Evolutionary conservation across 208 protist species (phyloP), one percentile per base, ranked within the genome.

Genomic region (Trypanosomatidae sp.): DNA sequence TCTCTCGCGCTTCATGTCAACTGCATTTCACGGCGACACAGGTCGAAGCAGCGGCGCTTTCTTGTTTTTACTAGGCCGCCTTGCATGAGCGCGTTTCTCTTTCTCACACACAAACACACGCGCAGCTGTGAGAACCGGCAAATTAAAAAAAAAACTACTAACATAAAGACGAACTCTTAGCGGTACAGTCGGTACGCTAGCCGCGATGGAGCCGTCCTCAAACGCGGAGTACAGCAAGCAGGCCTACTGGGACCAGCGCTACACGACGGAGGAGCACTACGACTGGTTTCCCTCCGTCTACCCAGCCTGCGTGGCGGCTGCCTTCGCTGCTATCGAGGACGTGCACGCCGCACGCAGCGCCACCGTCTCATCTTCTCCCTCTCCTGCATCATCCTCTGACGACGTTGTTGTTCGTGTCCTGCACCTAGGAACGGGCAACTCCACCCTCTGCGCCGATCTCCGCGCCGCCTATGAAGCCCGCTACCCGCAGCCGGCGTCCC

Each of bases 201-300:
- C 6, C 49, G 15, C 10, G 55, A 82, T 82, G 70, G 52, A 76
- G 52, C 71, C 70, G 0, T 28, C 66, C 17, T 71, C 76, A 64
- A 92, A 94, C 66, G 82, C 75, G 41, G 84, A 88, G 28, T 96
- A 96, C 79, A 80, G 74, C 76, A 87, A 84, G 30, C 83, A 82
- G 74, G 75, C 68, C 36, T 96, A 96, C 81, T 96, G 92, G 90
- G 85, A 92, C 39, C 6, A 55, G 30, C 85, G 92, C n/a, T 96
- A 94, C 73, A 81, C 66, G 13, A 60, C 58, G 33, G 90, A 96
- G 82, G 83, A 81, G 49, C 76, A 91, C 46, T 95, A 95, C 70
- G 84, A 96, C 62, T 96, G 92, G 92, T 96, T 96, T 53, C 71
- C 84, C 0, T 91, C 92, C 6, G 82, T 96, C 28, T 92, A 94